Evolutionary conservation across 2,329 filamentous ascomycete genomes (phyloP).

Genomic region (Fusarium nygamai): DNA sequence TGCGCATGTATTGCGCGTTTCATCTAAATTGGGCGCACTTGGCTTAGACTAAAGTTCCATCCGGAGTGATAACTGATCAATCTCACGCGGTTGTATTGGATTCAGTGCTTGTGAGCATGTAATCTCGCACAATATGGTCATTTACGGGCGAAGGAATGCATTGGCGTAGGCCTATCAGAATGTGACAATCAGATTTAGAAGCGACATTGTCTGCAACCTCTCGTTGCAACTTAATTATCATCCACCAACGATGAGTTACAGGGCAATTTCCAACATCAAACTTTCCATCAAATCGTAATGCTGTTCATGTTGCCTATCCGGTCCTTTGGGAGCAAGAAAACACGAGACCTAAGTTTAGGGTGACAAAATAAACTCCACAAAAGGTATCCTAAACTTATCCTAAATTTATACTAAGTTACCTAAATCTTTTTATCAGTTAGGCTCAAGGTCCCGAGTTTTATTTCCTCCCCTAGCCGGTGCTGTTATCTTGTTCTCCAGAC

Average conservation of each 20-base stretch:
- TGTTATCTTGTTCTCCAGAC: too few species aligned
- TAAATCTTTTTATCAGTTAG: too few species aligned
- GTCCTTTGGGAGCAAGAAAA: too few species aligned
- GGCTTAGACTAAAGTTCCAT: neutral
- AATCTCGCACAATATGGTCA: neutral
- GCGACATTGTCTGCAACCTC: neutral
- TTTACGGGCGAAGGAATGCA: neutral
- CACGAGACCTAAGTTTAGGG: too few species aligned
- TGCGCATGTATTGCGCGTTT: neutral
- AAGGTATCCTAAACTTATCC: too few species aligned
- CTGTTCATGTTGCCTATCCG: accelerated
- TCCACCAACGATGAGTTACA: accelerated
- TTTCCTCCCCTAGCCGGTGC: too few species aligned
- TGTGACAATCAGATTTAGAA: neutral
- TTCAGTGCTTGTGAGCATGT: neutral
- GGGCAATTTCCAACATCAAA: neutral
- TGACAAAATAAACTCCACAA: too few species aligned
- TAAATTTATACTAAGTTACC: too few species aligned
- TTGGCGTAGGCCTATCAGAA: neutral
- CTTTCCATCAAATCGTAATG: accelerated
- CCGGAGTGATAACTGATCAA: neutral
- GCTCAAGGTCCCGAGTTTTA: too few species aligned
- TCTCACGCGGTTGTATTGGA: neutral
- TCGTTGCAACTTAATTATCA: neutral
- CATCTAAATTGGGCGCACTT: neutral